phyloP scores from a whole-genome alignment of 1,139 yeast species.

The Spencermartinsiella ligniputridi region DNA sequence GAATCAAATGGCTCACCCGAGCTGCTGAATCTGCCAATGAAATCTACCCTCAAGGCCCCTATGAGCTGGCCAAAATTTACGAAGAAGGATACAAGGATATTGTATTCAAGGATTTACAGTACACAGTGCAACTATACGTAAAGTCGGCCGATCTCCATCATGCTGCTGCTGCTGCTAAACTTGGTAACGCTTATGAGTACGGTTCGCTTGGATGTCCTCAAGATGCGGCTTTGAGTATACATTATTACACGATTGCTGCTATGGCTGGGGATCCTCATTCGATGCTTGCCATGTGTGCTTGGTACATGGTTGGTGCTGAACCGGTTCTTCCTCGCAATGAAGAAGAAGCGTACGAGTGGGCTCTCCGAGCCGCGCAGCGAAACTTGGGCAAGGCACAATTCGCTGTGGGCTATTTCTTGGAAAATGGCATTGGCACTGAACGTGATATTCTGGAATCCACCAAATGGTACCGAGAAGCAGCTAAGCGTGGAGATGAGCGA shows the following conservation, averaged over 20 bases:
- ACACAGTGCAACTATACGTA: slow-evolving; percentile 81
- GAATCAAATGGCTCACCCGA: slow-evolving; percentile 88
- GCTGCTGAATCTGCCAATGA: slow-evolving; percentile 84
- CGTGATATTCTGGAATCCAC: slow-evolving; percentile 55
- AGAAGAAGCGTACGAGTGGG: slow-evolving; percentile 93
- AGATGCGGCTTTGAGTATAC: slow-evolving; percentile 81
- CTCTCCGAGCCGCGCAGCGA: slow-evolving; percentile 71
- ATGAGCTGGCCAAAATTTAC: slow-evolving; percentile 81
- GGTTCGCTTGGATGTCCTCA: slow-evolving; percentile 74
- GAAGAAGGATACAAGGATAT: slow-evolving; percentile 83
- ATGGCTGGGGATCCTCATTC: slow-evolving; percentile 81
- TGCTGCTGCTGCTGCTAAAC: slow-evolving; percentile 67
- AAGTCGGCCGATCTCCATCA: slow-evolving; percentile 90
- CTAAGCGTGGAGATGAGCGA: slow-evolving; percentile 65
- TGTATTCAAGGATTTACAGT: slow-evolving; percentile 74
- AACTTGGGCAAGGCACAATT: slow-evolving; percentile 81
- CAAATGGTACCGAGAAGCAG: slow-evolving; percentile 73
- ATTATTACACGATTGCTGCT: slow-evolving; percentile 90
- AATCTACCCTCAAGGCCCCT: slow-evolving; percentile 87
- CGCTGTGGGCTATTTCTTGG: slow-evolving; percentile 79
- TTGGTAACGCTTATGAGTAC: slow-evolving; percentile 81
- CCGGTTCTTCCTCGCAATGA: slow-evolving; percentile 76
- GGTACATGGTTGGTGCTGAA: slow-evolving; percentile 91
- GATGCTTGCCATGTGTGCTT: slow-evolving; percentile 92
- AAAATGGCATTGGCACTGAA: slow-evolving; percentile 83